Conservation (phyloP, 139 green algal genomes). For the Eudorina sp. region DNA sequence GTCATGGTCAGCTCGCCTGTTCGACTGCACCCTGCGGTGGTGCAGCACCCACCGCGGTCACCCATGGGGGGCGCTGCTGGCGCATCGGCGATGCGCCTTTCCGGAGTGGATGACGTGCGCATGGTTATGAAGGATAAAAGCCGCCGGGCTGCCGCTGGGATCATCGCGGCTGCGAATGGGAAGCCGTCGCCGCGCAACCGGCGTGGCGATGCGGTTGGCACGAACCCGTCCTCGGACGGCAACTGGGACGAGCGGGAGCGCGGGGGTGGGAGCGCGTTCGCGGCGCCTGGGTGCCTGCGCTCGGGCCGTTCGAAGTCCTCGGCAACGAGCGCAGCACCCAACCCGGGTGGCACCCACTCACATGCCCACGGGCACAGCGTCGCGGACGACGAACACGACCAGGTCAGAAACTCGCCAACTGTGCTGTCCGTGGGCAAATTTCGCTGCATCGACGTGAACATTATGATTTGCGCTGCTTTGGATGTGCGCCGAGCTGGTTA, state of each 20-base stretch:
- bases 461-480: no score
- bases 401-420: no score
- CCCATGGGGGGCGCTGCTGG: conserved; percentile 5
- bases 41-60: conserved; percentile 11
- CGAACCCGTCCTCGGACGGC: not conserved
- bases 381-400: conserved; percentile 48
- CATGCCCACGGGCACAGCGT: not conserved
- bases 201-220: not conserved
- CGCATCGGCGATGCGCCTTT: conserved; percentile 8
- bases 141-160: not conserved
- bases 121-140: conserved; percentile 52
- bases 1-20: conserved; percentile 37
- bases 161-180: conserved; percentile 5
- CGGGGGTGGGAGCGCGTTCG: not conserved
- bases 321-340: not conserved
- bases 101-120: conserved; percentile 54
- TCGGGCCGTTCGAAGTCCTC: not conserved
- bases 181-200: conserved; percentile 44
- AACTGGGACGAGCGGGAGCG: conserved; percentile 43
- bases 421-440: no score
- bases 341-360: not conserved
- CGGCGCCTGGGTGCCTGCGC: not conserved
- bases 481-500: no score
- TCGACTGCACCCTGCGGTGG: not conserved
- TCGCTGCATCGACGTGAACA: no score